Evolutionary conservation across 2,329 filamentous ascomycete species (phyloP).

Genomic region (Talaromyces sp.): DNA sequence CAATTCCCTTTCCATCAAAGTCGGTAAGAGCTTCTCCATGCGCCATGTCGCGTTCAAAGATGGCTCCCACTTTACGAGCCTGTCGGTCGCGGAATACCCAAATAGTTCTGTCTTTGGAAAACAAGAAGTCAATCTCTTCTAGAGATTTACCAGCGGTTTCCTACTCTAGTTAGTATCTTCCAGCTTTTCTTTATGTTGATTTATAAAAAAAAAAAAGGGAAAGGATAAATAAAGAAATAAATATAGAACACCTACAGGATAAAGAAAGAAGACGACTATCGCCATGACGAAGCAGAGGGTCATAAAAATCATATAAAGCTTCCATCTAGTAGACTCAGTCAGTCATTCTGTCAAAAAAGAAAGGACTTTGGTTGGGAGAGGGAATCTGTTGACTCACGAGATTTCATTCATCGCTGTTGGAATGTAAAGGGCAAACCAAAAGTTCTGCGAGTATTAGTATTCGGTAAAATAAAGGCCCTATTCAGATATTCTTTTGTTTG

Average conservation of each 20-base stretch:
- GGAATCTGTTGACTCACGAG: slow-evolving; percentile 10
- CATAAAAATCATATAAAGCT: slow-evolving; percentile 29
- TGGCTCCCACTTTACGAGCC: slow-evolving; percentile 25
- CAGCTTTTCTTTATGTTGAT: background rate
- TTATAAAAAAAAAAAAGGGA: too few species aligned
- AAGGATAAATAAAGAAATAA: too few species aligned
- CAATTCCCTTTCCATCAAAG: slow-evolving; percentile 32
- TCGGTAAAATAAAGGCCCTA: too few species aligned
- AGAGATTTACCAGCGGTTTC: slow-evolving; percentile 27
- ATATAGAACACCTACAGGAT: slow-evolving; percentile 25
- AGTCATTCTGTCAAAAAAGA: too few species aligned
- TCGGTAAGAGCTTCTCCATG: slow-evolving; percentile 31
- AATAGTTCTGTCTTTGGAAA: slow-evolving; percentile 19
- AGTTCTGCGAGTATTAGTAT: slow-evolving; percentile 18
- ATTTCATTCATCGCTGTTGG: slow-evolving; percentile 30
- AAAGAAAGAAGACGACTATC: slow-evolving; percentile 24
- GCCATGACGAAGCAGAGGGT: slow-evolving; percentile 26
- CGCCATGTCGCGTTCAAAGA: slow-evolving; percentile 28
- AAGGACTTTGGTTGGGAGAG: too few species aligned
- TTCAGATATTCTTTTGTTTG: too few species aligned
- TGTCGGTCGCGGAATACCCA: slow-evolving; percentile 25
- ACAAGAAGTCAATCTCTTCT: slow-evolving; percentile 28
- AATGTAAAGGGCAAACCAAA: slow-evolving; percentile 31
- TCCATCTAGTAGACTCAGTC: slow-evolving; percentile 14
- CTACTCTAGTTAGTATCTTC: slow-evolving; percentile 7